Percentiles rank a stretch among this genome's conserved stretches.
Conservation (phyloP, 805 yeast genomes). For the Ogataea saltuana region DNA sequence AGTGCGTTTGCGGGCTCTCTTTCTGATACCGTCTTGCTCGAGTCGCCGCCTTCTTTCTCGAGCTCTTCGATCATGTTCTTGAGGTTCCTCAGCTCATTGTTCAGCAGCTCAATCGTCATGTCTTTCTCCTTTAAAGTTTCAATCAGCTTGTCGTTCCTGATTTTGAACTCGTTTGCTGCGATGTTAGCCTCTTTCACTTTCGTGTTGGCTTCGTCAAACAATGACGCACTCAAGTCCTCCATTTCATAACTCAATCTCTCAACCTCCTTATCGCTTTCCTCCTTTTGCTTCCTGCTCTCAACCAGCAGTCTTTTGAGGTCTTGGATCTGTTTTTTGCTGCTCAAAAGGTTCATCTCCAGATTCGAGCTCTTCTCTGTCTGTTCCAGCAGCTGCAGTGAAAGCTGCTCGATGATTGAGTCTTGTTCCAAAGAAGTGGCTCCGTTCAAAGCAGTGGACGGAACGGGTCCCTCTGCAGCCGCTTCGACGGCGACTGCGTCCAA, state of each 20-base stretch:
- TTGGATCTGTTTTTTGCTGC: constrained; percentile 28
- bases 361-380: constrained; percentile 27
- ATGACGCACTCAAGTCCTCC: constrained; percentile 73
- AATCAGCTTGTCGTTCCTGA: constrained; percentile 56
- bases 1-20: not conserved
- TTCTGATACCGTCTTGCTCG: constrained; percentile 5
- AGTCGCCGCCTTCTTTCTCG: constrained; percentile 38
- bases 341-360: constrained; percentile 35
- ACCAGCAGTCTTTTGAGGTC: constrained; percentile 37
- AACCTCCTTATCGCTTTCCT: constrained; percentile 58
- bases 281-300: constrained; percentile 38
- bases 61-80: constrained; percentile 59
- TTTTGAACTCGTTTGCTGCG: constrained; percentile 59
- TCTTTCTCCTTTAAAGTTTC: constrained; percentile 69
- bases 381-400: constrained; percentile 30
- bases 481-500: not conserved
- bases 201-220: constrained; percentile 80
- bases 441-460: not conserved
- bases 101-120: constrained; percentile 59
- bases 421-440: constrained; percentile 6
- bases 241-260: constrained; percentile 67
- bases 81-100: constrained; percentile 65
- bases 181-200: constrained; percentile 81
- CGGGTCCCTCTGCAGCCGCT: not conserved
- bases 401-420: constrained; percentile 23